Base-by-base conservation (phyloP, 73 alveolate species). In the Paramecium sonneborni region DNA sequence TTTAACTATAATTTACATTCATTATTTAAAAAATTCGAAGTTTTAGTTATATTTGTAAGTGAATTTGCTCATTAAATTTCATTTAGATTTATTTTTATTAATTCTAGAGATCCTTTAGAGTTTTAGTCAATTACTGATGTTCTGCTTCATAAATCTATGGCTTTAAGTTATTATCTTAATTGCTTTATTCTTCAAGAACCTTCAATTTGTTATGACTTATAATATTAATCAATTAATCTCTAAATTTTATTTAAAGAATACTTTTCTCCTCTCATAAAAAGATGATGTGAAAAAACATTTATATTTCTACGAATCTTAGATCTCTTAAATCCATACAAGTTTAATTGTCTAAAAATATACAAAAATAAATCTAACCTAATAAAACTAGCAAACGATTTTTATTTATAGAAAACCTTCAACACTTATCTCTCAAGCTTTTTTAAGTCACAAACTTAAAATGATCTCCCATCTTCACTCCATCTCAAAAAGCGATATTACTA, bases 261-360 rank as follows among this genome's bases (percentile, higher is more conserved):
- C 85, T 28, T 68, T 6, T 68, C 52, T 23, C 85, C 85, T 24
- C 85, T 68, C 5, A 68, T 18, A 23, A 68, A 68, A 24, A 18
- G 48, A 23, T 7, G 41, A 24, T 68, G 85, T 5, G n/a, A 7
- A 28, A 68, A 68, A 9, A 68, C 41, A 23, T 68, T 68, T 12
- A 23, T 28, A 6, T 24, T 24, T 46, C 55, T 79, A 12, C 48
- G 41, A 44, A 44, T 32, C 32, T 79, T 79, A 0, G 55, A 30
- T 79, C 90, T 79, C 69, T 79, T 46, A 14, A 79, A 79, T 43
- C 90, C 90, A 79, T 79, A 79, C 37, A 79, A 44, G 41, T 79
- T 79, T 28, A 79, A 23, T 79, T 79, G 26, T 41, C 88, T 76
- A 76, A 24, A 10, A 4, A 24, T 70, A 18, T 14, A 41, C 12